Evolutionary conservation across 768 basidiomycete genomes (phyloP).

Genomic region (Rickenella mellea): DNA sequence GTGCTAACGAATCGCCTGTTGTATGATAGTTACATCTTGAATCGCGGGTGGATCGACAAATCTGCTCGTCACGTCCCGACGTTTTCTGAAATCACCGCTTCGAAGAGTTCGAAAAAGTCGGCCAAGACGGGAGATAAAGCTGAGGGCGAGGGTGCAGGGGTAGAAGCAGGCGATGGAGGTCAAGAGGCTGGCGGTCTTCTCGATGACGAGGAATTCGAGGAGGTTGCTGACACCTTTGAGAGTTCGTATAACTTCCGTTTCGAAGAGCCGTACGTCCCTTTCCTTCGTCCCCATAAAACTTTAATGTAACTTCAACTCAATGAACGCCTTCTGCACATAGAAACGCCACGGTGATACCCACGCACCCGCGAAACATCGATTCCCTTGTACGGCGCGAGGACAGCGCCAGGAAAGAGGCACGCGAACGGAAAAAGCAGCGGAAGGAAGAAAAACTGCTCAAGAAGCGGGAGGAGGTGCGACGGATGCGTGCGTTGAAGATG

Average conservation of each 20-base stretch:
- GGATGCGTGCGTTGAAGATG: slow-evolving; percentile 77
- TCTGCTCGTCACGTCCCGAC: slow-evolving; percentile 69
- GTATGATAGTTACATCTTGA: slow-evolving; percentile 76
- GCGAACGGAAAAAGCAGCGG: slow-evolving; percentile 64
- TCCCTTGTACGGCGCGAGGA: slow-evolving; percentile 63
- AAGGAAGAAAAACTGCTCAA: slow-evolving; percentile 70
- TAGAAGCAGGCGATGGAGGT: slow-evolving; percentile 16
- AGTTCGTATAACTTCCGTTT: slow-evolving; percentile 97
- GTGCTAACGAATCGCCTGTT: not conserved
- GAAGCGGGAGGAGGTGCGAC: slow-evolving; percentile 72
- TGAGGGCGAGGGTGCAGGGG: slow-evolving; percentile 9
- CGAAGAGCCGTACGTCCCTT: slow-evolving; percentile 75
- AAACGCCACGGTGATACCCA: slow-evolving; percentile 51
- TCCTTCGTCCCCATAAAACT: too few relatives aligned
- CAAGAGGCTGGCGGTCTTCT: slow-evolving; percentile 21
- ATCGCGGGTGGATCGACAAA: slow-evolving; percentile 94
- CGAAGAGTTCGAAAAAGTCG: slow-evolving; percentile 20
- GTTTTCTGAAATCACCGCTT: slow-evolving; percentile 64
- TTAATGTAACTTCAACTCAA: too few relatives aligned
- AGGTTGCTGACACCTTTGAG: slow-evolving; percentile 87
- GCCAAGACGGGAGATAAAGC: slow-evolving; percentile 12
- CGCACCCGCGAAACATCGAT: slow-evolving; percentile 68
- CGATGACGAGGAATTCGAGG: slow-evolving; percentile 77
- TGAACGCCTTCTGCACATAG: slow-evolving; percentile 24
- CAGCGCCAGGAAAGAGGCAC: slow-evolving; percentile 75